Base-by-base conservation (phyloP, 1,284 basidiomycete genomes). In the Cutaneotrichosporon sp. region DNA sequence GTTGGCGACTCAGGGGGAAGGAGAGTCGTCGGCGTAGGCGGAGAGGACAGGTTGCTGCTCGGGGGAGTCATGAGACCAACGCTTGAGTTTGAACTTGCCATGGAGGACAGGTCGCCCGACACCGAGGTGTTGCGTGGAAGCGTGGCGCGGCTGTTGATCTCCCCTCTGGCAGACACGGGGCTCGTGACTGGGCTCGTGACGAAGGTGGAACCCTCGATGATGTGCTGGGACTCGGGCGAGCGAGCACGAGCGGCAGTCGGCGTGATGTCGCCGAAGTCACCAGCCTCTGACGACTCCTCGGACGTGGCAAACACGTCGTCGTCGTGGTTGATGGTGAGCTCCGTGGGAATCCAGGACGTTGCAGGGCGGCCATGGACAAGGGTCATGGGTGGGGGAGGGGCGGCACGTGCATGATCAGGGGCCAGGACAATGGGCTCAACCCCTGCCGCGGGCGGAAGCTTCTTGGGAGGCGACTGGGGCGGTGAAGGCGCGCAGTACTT, bases 401-500 rank as follows among this genome's bases (percentile, higher is more conserved):
- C 11, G 3, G 54, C 60, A 24, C 43, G 60, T 20, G 38, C 52
- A 27, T 52, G 64, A 27, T 43, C 54, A 5, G 64, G 61, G 3
- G 56, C 61, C 3, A 63, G 56, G n/a, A 63, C 49, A 18, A 58
- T 22, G 18, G 49, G 54, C 22, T 54, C 25, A n/a, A 47, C 31
- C 13, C n/a, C 25, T 13, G 51, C 51, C 2, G 51, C 51, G 7
- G 50, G 49, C 4, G 43, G 42, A 6, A 53, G 31, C 11, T 46
- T 42, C 62, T 71, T 72, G 6, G 73, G 68, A 7, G 79, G 76
- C 10, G 79, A 79, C n/a, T 66, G 66, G 1, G 77, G 78, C 14
- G 78, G 76, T 2, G 77, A 77, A 11, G 79, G 79, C 1, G 79
- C 78, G 57, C 77, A 79, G 54, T 76, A 79, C 56, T 70, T 72